These are phyloP conservation scores for Curvularia sp. DNA, from an alignment of 2,329 filamentous ascomycete species.

Conservation along the genomic window DNA sequence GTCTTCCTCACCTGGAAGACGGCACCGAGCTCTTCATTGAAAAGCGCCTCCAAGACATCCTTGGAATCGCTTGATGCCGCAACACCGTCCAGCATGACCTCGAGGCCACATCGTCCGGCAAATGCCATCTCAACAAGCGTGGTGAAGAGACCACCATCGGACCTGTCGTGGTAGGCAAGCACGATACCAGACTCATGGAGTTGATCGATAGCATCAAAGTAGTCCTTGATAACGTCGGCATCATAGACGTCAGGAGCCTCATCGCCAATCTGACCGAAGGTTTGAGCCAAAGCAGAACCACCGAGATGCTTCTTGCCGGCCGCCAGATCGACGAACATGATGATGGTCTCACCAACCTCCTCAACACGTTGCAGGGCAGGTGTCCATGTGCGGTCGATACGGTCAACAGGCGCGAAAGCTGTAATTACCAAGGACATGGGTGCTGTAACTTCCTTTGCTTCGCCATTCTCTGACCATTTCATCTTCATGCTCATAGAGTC, in stretches of 20 bases:
- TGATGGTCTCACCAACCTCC: constrained; percentile 85
- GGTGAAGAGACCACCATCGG: constrained; percentile 90
- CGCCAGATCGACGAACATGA: constrained; percentile 91
- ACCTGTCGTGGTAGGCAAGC: constrained; percentile 92
- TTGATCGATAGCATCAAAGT: constrained; percentile 82
- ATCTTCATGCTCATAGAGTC: constrained; percentile 99
- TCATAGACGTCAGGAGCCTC: constrained; percentile 87
- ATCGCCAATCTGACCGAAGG: constrained; percentile 83
- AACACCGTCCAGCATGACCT: constrained; percentile 81
- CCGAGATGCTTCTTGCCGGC: constrained; percentile 81
- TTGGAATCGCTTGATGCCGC: constrained; percentile 66
- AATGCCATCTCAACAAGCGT: constrained; percentile 98
- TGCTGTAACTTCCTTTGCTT: constrained; percentile 85
- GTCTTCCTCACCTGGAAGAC: constrained; percentile 92
- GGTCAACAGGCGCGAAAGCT: constrained; percentile 83
- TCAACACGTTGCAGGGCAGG: constrained; percentile 82
- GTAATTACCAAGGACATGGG: constrained; percentile 91
- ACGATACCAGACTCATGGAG: constrained; percentile 74
- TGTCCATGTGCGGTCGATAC: constrained; percentile 90
- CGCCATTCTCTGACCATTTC: constrained; percentile 73
- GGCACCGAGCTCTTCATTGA: constrained; percentile 95
- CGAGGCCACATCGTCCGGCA: constrained; percentile 86
- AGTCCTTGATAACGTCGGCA: constrained; percentile 81
- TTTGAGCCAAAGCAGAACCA: constrained; percentile 89
- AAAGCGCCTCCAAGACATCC: constrained; percentile 77